A percentile compares a stretch with the other conserved stretches of the same genome.
These are phyloP conservation scores for Neurospora crassa DNA, from an alignment of 2,329 filamentous ascomycete species.

Conservation along the genomic window DNA sequence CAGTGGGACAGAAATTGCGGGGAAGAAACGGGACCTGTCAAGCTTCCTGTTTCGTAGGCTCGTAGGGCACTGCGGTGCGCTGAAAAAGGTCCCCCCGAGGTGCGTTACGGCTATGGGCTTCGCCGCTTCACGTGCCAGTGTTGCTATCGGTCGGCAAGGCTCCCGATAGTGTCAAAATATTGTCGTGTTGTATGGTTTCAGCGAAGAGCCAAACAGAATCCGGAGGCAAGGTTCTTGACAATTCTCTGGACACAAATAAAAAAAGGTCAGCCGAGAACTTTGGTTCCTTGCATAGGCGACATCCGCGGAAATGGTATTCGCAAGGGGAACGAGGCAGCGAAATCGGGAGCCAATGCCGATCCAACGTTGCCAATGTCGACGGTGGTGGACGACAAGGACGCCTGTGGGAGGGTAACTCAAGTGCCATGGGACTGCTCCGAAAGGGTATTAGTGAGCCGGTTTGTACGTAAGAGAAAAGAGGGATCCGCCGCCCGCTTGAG, in stretches of 20 bases:
- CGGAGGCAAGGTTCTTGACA: not conserved
- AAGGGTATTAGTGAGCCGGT: conserved; percentile 14
- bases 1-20: not conserved
- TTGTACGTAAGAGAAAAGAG: conserved; percentile 25
- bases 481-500: conserved; percentile 4
- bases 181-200: not conserved
- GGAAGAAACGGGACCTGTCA: not conserved
- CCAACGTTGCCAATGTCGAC: not conserved
- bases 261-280: not conserved
- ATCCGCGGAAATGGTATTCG: conserved; percentile 20
- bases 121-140: not conserved
- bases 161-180: not conserved
- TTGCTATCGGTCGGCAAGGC: not conserved
- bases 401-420: conserved; percentile 9
- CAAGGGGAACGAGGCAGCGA: conserved; percentile 1
- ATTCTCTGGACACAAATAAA: not conserved
- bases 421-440: conserved; percentile 9
- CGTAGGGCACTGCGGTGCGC: not conserved
- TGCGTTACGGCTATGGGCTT: not conserved
- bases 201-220: not conserved
- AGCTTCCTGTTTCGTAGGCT: not conserved
- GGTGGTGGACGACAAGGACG: conserved; percentile 11
- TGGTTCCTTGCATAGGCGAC: not conserved
- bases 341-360: not conserved
- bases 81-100: not conserved